Conservation (phyloP, 306 rosid species). For the Styphnolobium japonicum region DNA sequence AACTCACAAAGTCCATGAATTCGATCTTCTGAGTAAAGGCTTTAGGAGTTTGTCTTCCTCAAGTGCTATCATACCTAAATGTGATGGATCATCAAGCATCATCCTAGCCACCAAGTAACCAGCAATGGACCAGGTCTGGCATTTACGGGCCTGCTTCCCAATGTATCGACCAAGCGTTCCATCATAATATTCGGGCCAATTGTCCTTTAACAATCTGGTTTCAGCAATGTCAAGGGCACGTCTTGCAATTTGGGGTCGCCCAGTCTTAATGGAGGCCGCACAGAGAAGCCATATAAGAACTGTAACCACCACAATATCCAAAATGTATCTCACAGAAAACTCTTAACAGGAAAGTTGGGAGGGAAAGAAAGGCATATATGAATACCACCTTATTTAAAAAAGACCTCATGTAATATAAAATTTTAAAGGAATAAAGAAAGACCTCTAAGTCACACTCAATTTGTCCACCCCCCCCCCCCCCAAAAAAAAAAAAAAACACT, state of each 20-base stretch:
- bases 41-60: constrained; percentile 68
- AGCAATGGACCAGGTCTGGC: constrained; percentile 77
- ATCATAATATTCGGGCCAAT: constrained; percentile 80
- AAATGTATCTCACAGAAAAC: not conserved
- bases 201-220: constrained; percentile 55
- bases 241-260: constrained; percentile 76
- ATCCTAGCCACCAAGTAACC: constrained; percentile 76
- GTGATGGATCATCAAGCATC: constrained; percentile 80
- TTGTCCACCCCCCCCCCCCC: no score
- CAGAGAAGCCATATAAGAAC: constrained; percentile 76
- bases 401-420: not conserved
- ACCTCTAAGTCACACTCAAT: no score
- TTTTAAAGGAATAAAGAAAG: not conserved
- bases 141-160: constrained; percentile 79
- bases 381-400: not conserved
- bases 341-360: not conserved
- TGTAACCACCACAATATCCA: constrained; percentile 32
- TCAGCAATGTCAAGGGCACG: constrained; percentile 78
- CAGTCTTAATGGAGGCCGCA: constrained; percentile 73
- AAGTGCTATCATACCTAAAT: constrained; percentile 55
- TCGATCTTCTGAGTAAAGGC: constrained; percentile 65
- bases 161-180: constrained; percentile 63
- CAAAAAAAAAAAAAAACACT: no score
- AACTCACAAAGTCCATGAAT: constrained; percentile 55
- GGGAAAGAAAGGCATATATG: not conserved